phyloP scores from a whole-genome alignment of 2,329 filamentous ascomycete genomes.

The Aspergillus neoniger region DNA sequence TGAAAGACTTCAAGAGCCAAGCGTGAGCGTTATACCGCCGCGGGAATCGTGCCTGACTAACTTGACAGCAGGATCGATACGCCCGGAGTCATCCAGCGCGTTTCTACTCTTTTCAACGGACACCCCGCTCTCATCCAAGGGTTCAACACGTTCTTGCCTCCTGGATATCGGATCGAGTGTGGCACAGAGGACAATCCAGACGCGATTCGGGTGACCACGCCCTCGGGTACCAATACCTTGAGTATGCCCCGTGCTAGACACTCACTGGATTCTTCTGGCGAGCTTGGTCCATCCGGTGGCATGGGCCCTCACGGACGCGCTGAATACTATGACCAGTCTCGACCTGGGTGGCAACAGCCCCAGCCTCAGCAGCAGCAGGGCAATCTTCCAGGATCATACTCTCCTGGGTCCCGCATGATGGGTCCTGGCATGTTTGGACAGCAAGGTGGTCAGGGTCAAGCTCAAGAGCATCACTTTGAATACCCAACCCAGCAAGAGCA shows the following conservation, averaged over 20 bases:
- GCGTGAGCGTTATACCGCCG: conserved; percentile 60
- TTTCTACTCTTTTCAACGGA: conserved; percentile 92
- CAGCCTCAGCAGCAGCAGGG: conserved; percentile 34
- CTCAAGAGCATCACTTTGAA: conserved; percentile 47
- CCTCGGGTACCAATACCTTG: conserved; percentile 93
- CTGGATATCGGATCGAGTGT: conserved; percentile 95
- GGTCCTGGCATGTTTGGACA: conserved; percentile 38
- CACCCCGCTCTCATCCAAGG: conserved; percentile 95
- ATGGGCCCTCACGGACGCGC: conserved; percentile 36
- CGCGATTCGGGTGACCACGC: conserved; percentile 93
- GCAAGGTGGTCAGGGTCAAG: conserved; percentile 38
- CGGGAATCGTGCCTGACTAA: conserved; percentile 12
- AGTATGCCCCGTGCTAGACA: conserved; percentile 62
- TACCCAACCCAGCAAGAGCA: conserved; percentile 48
- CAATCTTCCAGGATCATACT: conserved; percentile 40
- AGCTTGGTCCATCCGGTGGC: conserved; percentile 34
- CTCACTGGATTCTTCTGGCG: conserved; percentile 36
- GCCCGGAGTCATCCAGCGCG: conserved; percentile 92
- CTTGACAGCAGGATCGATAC: conserved; percentile 73
- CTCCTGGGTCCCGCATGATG: conserved; percentile 43
- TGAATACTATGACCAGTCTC: conserved; percentile 45
- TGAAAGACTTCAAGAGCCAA: conserved; percentile 99
- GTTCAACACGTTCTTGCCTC: conserved; percentile 96
- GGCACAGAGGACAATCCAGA: conserved; percentile 92
- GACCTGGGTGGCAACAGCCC: conserved; percentile 37